Base-by-base conservation (phyloP, 148 eudicot genomes). In the Fagopyrum esculentum region DNA sequence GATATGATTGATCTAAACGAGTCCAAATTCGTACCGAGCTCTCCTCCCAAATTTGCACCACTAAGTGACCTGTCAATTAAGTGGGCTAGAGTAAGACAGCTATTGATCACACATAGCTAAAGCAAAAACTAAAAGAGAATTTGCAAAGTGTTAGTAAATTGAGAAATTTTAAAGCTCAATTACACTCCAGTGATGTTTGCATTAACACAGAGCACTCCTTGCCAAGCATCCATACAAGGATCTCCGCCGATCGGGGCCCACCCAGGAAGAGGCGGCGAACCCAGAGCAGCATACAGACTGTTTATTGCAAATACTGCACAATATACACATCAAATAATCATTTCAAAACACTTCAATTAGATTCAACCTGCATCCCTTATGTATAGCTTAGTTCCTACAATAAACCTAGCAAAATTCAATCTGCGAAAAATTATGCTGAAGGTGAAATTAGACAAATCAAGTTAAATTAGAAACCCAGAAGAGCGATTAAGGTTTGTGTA, bases 241-340 rank as follows among this genome's bases (percentile, higher is more conserved):
- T 95, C 99, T 76, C 96, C 97, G 19, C 97, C 99, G 60, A 79
- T 47, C 12, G 88, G 90, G 60, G 88, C 55, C 99, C 99, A 95
- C 10, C 92, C 91, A 57, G 87, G 81, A 71, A 95, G 87, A 59
- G 84, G 77, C 17, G 99, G 99, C 66, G 77, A 84, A 63, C 90
- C 92, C 80, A 95, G 85, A 79, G 94, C 85, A 81, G 89, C 84
- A 83, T 92, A 81, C 80, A 95, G 87, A 77, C 87, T 86, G 75
- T 90, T 89, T 77, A 92, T 86, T 45, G 98, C 98, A 77, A 72
- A 78, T 71, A 94, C 98, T 94, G 86, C 22, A 71, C 9, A 49
- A 26, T n/a, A 17, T 66, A 2, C 46, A 66, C 71, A 66, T 45
- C 45, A 40, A 15, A 13, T 2, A 66, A 66, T 17, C 47, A 10